phyloP scores from a whole-genome alignment of 352 stramenopile species.

The Thraustochytrium striatum region DNA sequence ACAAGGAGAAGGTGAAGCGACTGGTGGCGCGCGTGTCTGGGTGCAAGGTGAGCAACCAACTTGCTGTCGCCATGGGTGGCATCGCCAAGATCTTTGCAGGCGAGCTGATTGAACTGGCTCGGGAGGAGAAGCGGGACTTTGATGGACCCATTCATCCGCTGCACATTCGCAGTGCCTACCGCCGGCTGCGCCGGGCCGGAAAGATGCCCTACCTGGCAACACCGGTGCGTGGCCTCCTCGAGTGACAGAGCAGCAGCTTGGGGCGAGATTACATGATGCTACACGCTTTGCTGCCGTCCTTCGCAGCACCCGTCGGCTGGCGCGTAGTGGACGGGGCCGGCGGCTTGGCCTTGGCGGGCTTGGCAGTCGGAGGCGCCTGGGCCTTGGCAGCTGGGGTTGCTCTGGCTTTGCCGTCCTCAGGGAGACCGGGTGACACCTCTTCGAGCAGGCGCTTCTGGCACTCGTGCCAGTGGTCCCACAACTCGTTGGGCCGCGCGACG shows the following conservation, averaged over 20 bases:
- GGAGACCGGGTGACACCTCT: background rate
- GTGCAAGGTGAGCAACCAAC: slow-evolving; percentile 26
- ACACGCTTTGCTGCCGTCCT: background rate
- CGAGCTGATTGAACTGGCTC: slow-evolving; percentile 38
- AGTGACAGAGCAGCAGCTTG: background rate
- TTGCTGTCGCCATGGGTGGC: slow-evolving; percentile 30
- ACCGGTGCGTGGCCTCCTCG: slow-evolving; percentile 5
- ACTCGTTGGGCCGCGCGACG: background rate
- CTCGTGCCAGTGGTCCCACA: background rate
- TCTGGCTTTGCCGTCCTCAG: background rate
- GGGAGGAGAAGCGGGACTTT: slow-evolving; percentile 39
- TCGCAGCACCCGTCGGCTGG: background rate
- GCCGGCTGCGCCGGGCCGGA: background rate
- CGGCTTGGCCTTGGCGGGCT: background rate
- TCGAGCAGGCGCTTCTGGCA: background rate
- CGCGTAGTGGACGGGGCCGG: background rate
- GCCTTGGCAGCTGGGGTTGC: background rate
- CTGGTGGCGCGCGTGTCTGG: slow-evolving; percentile 1
- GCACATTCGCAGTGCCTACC: slow-evolving; percentile 40
- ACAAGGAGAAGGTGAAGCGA: slow-evolving; percentile 39
- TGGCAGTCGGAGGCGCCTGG: background rate
- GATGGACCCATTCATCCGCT: slow-evolving; percentile 39
- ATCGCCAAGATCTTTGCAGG: slow-evolving; percentile 42
- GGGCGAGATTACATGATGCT: background rate
- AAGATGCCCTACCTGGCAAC: slow-evolving; percentile 40